Base-by-base conservation (phyloP, 2,329 filamentous ascomycete genomes). In the Alternaria tenuissima region DNA sequence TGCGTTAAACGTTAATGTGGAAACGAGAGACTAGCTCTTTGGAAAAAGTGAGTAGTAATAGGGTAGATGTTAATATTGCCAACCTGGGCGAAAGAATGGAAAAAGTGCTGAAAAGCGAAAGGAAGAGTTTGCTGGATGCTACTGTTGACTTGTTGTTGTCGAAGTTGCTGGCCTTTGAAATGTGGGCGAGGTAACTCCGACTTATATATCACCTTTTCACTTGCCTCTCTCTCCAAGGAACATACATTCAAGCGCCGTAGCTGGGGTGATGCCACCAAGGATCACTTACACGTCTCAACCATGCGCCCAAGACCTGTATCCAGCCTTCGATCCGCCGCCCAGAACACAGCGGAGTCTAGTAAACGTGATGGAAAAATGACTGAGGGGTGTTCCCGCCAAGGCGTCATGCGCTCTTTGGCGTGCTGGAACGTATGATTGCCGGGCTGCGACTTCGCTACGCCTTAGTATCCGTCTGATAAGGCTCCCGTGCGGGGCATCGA, bases 21-120 rank as follows among this genome's bases (percentile, higher is more conserved):
- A 51, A 61, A 55, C 22, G 52, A 62, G 75, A 78, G 76, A 73
- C 76, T 78, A 76, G 76, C 76, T 78, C 75, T 72, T 68, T 38
- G 18, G 52, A 53, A 62, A 52, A 62, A 14, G 34, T 68, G 38
- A 65, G 65, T 52, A 62, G 20, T 49, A 44, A n/a, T 20, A 32
- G 42, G 28, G 26, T 7, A 30, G 22, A 32, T 36, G 28, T 24
- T 34, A 52, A 36, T 38, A 42, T 61, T 59, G 72, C 77, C 75
- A 66, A 73, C 77, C 76, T 71, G 75, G 73, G 69, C 66, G 70
- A 59, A 61, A 58, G 58, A 64, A 68, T 64, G 65, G 55, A 67
- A 66, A 66, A 68, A 67, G 61, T 59, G 65, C 66, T 55, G 47
- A 51, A 62, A 61, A 60, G 53, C 56, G 56, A 62, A 63, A 18